Base-by-base conservation (phyloP, 768 basidiomycete genomes). In the Rubroboletus satanas region DNA sequence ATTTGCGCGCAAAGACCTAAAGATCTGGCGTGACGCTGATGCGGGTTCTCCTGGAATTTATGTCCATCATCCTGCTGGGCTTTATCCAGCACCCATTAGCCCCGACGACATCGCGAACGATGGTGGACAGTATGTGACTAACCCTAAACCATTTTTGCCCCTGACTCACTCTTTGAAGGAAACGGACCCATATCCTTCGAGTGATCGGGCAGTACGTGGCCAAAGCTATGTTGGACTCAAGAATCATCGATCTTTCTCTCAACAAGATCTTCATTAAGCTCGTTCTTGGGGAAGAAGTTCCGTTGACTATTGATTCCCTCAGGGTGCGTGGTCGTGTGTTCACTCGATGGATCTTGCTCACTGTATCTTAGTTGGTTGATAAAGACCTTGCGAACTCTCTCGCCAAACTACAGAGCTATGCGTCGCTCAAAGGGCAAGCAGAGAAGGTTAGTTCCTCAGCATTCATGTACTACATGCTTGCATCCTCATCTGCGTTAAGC, bases 131-230 rank as follows among this genome's bases (percentile, higher is more conserved):
- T 90, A 66, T 71, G 88, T 77, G 4, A 35, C 49, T 33, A 14
- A 26, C 1, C 29, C 21, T 41, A 18, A 23, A 43, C 49, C 39
- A 42, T 29, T 11, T 15, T 9, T 29, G 12, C 28, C 15, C 23
- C 46, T 39, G n/a, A 54, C 50, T 50, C 39, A 54, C 38, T 53
- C 39, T 55, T 37, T 33, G 15, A 64, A 93, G 90, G 66, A 93
- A 93, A 77, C 81, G 85, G 26, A 87, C 88, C 6, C 88, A 93
- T 63, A 82, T 96, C 49, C 87, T 95, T 70, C 83, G 87, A 39
- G 87, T 95, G 21, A 85, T 98, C 45, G 97, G 97, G 4, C 92
- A 96, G 71, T 98, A 98, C 71, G 86, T 97, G 26, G 97, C 94
- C 9, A 96, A 98, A 74, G 94, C 96, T 4, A 85, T 98, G 80